Conservation (phyloP, 257 asterid species). For the Fraxinus cuspidata region DNA sequence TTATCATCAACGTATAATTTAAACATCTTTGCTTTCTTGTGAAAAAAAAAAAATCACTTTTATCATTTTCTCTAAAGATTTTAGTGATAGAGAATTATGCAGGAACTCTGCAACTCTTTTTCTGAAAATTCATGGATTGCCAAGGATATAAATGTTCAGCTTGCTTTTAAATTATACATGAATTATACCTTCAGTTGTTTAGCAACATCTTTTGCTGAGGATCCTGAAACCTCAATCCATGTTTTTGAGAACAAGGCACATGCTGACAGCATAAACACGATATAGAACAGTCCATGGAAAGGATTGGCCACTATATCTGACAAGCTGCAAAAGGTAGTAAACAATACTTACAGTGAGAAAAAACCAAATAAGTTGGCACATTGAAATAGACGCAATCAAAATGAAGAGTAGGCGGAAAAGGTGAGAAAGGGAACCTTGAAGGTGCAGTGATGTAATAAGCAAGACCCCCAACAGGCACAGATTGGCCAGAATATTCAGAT, state of each 20-base stretch:
- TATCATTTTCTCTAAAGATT: neutral
- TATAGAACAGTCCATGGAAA: constrained; percentile 80
- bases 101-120: no score
- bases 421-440: constrained; percentile 45
- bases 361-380: neutral
- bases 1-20: no score
- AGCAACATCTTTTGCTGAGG: constrained; percentile 88
- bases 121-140: neutral
- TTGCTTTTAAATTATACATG: neutral
- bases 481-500: constrained; percentile 84
- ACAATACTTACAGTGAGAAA: neutral
- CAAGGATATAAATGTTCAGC: neutral
- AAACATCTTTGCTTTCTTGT: no score
- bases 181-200: constrained; percentile 82
- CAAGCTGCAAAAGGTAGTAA: constrained; percentile 33
- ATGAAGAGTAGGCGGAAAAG: neutral
- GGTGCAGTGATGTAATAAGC: constrained; percentile 90
- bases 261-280: constrained; percentile 84
- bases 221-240: constrained; percentile 94
- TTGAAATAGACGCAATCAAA: neutral
- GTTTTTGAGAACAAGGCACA: constrained; percentile 88
- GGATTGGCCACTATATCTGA: constrained; percentile 84
- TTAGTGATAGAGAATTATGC: no score
- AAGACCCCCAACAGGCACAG: constrained; percentile 83
- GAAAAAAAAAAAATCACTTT: neutral